Conservation (phyloP, 345 rosid genomes). For the Citrus reticulata region DNA sequence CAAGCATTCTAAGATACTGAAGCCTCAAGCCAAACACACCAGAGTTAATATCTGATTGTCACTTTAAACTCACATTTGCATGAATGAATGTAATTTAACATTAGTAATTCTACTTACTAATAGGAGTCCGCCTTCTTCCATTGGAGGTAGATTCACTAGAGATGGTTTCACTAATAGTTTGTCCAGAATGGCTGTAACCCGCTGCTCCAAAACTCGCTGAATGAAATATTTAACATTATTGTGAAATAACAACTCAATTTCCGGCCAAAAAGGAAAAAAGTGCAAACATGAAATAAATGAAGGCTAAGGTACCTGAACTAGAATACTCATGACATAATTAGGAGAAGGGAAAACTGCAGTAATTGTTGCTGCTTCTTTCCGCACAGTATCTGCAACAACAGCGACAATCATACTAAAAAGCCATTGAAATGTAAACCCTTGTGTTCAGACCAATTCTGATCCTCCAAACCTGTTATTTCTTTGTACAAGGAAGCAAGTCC, state of each 20-base stretch:
- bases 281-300: neutral
- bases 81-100: neutral
- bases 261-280: neutral
- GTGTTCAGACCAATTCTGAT: slow-evolving; percentile 19
- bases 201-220: slow-evolving; percentile 98
- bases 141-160: slow-evolving; percentile 76
- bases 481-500: slow-evolving; percentile 93
- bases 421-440: slow-evolving; percentile 16
- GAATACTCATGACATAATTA: slow-evolving; percentile 94
- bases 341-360: slow-evolving; percentile 98
- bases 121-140: slow-evolving; percentile 68
- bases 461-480: slow-evolving; percentile 84
- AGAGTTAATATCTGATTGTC: slow-evolving; percentile 15
- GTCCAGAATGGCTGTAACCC: slow-evolving; percentile 89
- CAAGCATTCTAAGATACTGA: slow-evolving; percentile 97
- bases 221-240: slow-evolving; percentile 9
- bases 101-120: slow-evolving; percentile 30
- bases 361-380: slow-evolving; percentile 98
- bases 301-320: slow-evolving; percentile 71
- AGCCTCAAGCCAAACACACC: slow-evolving; percentile 39
- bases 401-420: slow-evolving; percentile 15
- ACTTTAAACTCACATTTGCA: slow-evolving; percentile 7
- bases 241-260: neutral
- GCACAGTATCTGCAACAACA: slow-evolving; percentile 74
- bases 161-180: slow-evolving; percentile 90